Base-by-base conservation (phyloP, 768 basidiomycete species). In the Gymnopilus dilepis region DNA sequence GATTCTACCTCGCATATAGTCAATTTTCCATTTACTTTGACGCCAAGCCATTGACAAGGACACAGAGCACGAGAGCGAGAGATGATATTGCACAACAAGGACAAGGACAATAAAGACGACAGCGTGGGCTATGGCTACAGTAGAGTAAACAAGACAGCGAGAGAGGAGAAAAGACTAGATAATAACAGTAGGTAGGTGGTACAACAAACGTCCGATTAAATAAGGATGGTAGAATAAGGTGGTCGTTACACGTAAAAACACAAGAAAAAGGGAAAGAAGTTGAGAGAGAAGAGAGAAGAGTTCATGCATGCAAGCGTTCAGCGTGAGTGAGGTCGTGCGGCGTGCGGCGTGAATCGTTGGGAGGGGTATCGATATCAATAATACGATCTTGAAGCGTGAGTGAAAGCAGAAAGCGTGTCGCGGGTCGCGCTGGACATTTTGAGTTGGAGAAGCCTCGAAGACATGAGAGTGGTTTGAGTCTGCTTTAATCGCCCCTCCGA, bases 401-500 rank as follows among this genome's bases (percentile, higher is more conserved):
- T 12, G 31, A 30, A 24, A 42, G 15, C 24, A 37, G 24, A 40
- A n/a, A 11, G 9, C 22, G 22, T 13, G 30, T 19, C 9, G 31
- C 21, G 15, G 31, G 51, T 24, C n/a, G n/a, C n/a, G n/a, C n/a
- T n/a, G n/a, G n/a, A 24, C 17, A 21, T 31, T 56, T 56, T 42
- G 24, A 17, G 15, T 21, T 34, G 37, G 31, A 4, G 34, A 6
- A 19, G 26, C 7, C n/a, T n/a, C n/a, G n/a, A n/a, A n/a, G 52
- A 11, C 4, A 19, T 21, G 33, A 40, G 9, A 26, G 33, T 42
- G 19, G 37, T 17, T 30, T 11, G 26, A 15, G 22, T 6, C 31
- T 7, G 9, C n/a, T 12, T 61, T 30, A 66, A 42, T 66, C 61
- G 12, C 45, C 59, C 38, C 59, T 58, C 17, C 65, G 56, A 24